Evolutionary conservation across 1,139 yeast genomes (phyloP).

Genomic region (Pichia sp.): DNA sequence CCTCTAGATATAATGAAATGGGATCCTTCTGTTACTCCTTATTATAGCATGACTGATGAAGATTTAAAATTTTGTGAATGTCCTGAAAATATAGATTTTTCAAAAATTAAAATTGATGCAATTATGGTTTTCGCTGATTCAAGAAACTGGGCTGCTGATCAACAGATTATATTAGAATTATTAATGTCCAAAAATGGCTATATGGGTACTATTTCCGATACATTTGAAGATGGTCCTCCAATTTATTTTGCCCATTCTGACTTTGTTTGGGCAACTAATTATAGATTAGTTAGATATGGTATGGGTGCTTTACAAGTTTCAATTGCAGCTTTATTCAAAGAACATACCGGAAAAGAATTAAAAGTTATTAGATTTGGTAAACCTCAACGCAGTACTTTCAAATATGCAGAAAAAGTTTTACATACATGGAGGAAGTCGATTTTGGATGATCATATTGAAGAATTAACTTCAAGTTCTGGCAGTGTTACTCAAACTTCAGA

Average conservation of each 20-base stretch:
- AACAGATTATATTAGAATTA: constrained; percentile 75
- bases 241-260: constrained; percentile 85
- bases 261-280: constrained; percentile 85
- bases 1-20: constrained; percentile 79
- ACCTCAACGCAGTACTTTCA: constrained; percentile 79
- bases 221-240: constrained; percentile 71
- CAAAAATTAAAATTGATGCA: constrained; percentile 59
- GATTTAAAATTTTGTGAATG: constrained; percentile 48
- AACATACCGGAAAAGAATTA: constrained; percentile 73
- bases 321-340: constrained; percentile 73
- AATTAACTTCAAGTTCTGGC: constrained; percentile 34
- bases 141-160: constrained; percentile 87
- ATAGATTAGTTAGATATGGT: constrained; percentile 72
- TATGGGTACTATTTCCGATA: constrained; percentile 71
- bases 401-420: constrained; percentile 70
- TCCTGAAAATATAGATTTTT: constrained; percentile 58
- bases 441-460: constrained; percentile 64
- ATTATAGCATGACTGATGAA: constrained; percentile 68
- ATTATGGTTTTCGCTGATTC: constrained; percentile 77
- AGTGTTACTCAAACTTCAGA: too few relatives aligned
- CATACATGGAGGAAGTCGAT: constrained; percentile 74
- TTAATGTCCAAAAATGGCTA: constrained; percentile 68
- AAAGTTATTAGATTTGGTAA: constrained; percentile 77
- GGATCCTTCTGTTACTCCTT: constrained; percentile 82
- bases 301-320: constrained; percentile 89